These are phyloP conservation scores for Dactylellina parvicollis DNA, from an alignment of 2,329 filamentous ascomycete genomes.

Conservation along the genomic window DNA sequence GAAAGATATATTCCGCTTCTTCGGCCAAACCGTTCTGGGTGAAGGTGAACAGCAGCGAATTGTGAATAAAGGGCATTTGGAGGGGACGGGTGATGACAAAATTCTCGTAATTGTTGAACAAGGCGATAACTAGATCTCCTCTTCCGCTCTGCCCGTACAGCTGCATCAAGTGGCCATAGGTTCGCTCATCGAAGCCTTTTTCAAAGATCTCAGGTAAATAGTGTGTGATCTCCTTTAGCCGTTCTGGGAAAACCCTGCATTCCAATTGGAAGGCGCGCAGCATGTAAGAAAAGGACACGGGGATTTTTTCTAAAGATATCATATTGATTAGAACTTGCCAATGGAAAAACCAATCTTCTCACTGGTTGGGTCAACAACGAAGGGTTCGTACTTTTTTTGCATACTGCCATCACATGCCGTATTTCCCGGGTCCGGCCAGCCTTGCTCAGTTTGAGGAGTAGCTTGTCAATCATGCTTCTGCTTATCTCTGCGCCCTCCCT, in stretches of 20 bases:
- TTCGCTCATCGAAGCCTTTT: conserved; percentile 16
- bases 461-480: neutral
- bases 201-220: neutral
- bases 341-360: neutral
- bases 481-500: neutral
- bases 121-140: conserved; percentile 21
- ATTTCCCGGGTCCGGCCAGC: neutral
- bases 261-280: neutral
- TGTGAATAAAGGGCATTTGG: conserved; percentile 4
- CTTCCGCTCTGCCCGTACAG: conserved; percentile 9
- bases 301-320: neutral
- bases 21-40: conserved; percentile 8
- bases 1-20: conserved; percentile 30
- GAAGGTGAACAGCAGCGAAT: conserved; percentile 8
- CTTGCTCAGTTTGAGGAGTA: neutral
- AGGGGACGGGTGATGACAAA: neutral
- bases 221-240: neutral
- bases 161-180: conserved; percentile 19
- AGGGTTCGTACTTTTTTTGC: conserved; percentile 9
- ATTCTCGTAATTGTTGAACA: conserved; percentile 36
- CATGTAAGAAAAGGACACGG: neutral
- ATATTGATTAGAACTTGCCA: neutral
- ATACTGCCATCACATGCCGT: neutral
- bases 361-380: neutral
- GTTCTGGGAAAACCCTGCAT: neutral